Percentiles rank a stretch among this genome's conserved stretches.
These are phyloP conservation scores for Fonsecaea multimorphosa DNA, from an alignment of 2,329 filamentous ascomycete genomes.

Conservation along the genomic window DNA sequence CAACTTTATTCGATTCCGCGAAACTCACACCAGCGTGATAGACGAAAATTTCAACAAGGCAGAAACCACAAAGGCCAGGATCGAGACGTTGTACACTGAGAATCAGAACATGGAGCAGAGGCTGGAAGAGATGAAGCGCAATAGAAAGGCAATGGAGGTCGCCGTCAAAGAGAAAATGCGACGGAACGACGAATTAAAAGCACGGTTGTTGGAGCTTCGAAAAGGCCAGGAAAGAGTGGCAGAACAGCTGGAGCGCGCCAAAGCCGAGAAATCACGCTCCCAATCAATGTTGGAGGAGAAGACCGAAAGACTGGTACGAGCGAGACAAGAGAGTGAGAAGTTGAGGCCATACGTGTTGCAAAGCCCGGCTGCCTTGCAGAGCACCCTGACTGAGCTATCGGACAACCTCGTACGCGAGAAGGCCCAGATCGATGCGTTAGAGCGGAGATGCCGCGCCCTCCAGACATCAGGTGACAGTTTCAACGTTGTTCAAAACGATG, in stretches of 20 bases:
- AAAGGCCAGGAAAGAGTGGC: constrained; percentile 82
- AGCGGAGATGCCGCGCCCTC: constrained; percentile 83
- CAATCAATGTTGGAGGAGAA: constrained; percentile 64
- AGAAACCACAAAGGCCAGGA: constrained; percentile 82
- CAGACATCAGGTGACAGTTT: constrained; percentile 94
- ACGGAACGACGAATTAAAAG: constrained; percentile 86
- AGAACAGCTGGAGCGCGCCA: constrained; percentile 80
- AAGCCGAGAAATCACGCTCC: constrained; percentile 77
- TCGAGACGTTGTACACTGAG: constrained; percentile 81
- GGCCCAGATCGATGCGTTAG: constrained; percentile 82
- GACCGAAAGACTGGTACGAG: constrained; percentile 62
- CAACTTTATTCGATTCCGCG: constrained; percentile 97
- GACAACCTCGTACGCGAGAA: constrained; percentile 80
- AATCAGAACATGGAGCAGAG: constrained; percentile 86
- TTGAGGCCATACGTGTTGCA: constrained; percentile 90
- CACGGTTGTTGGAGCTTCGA: constrained; percentile 77
- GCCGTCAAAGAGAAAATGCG: constrained; percentile 83
- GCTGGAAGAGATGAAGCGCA: constrained; percentile 79
- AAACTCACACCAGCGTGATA: constrained; percentile 86
- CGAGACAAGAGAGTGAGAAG: constrained; percentile 85
- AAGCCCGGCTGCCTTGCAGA: constrained; percentile 81
- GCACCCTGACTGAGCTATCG: constrained; percentile 79
- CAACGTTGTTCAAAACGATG: constrained; percentile 79
- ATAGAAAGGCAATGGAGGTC: constrained; percentile 78
- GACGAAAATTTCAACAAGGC: constrained; percentile 93